These are phyloP conservation scores for Rhododendron molle DNA, from an alignment of 148 eudicot genomes.

Conservation along the genomic window DNA sequence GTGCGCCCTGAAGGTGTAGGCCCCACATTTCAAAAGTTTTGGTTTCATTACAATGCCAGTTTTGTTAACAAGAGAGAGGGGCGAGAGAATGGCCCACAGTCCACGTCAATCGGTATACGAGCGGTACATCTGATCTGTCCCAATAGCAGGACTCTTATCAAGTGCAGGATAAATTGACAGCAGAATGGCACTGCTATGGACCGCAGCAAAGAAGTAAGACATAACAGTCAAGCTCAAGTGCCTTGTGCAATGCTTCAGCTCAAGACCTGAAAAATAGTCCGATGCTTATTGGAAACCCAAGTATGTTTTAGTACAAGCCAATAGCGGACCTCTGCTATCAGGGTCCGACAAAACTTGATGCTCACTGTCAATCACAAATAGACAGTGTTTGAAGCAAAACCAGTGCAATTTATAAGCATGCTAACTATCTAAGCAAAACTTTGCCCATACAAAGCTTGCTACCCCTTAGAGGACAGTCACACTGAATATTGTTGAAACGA, in stretches of 20 bases:
- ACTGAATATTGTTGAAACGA: neutral
- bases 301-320: neutral
- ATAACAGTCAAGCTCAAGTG: neutral
- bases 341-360: neutral
- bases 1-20: no score
- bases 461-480: neutral
- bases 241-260: neutral
- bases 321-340: neutral
- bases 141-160: neutral
- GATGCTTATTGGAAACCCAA: neutral
- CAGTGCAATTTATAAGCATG: neutral
- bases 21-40: no score
- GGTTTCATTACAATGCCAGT: no score
- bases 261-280: neutral
- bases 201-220: neutral
- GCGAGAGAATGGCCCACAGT: no score
- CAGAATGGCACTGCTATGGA: neutral
- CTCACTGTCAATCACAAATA: neutral
- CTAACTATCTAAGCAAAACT: neutral
- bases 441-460: neutral
- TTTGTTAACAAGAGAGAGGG: no score
- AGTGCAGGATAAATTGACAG: neutral
- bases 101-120: no score
- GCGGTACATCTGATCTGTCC: no score
- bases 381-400: neutral